phyloP scores from a whole-genome alignment of 1,284 basidiomycete species.

The Pseudozyma thailandica region DNA sequence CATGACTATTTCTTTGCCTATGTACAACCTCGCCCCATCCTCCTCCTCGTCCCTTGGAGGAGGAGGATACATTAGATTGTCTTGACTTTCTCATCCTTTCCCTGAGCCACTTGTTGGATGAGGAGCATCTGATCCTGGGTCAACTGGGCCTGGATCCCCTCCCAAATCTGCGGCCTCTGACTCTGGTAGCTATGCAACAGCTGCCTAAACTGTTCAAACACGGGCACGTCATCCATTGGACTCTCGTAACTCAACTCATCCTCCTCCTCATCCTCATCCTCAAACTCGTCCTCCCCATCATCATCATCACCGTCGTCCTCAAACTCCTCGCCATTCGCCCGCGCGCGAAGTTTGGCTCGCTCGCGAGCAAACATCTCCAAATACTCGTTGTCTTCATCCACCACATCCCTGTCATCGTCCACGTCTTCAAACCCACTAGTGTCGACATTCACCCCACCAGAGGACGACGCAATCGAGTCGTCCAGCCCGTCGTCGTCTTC shows the following conservation, averaged over 20 bases:
- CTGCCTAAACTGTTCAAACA: slow-evolving; percentile 58
- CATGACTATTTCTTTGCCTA: neutral
- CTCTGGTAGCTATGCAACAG: slow-evolving; percentile 49
- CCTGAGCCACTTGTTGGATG: slow-evolving; percentile 34
- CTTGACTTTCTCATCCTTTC: slow-evolving; percentile 41
- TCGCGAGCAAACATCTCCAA: slow-evolving; percentile 65
- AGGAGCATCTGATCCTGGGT: slow-evolving; percentile 49
- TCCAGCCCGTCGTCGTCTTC: slow-evolving; percentile 44
- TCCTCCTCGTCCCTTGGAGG: too few species aligned
- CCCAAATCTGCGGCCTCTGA: slow-evolving; percentile 43
- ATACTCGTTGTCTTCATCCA: slow-evolving; percentile 67
- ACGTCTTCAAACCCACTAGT: slow-evolving; percentile 42
- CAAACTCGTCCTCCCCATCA: slow-evolving; percentile 39
- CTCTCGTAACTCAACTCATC: slow-evolving; percentile 60
- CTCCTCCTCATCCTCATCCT: slow-evolving; percentile 56
- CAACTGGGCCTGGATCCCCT: slow-evolving; percentile 26
- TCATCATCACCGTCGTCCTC: slow-evolving; percentile 54
- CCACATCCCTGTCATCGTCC: slow-evolving; percentile 62
- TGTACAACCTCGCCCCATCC: neutral
- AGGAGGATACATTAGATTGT: slow-evolving; percentile 30
- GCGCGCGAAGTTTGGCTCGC: slow-evolving; percentile 54
- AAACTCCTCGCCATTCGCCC: slow-evolving; percentile 43
- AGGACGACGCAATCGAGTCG: slow-evolving; percentile 28
- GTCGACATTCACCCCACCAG: slow-evolving; percentile 26
- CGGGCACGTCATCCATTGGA: slow-evolving; percentile 57